Percentiles rank a stretch among this genome's conserved stretches.
Evolutionary conservation across 2,329 filamentous ascomycete genomes (phyloP).

Genomic region (Neofusicoccum cordaticola): DNA sequence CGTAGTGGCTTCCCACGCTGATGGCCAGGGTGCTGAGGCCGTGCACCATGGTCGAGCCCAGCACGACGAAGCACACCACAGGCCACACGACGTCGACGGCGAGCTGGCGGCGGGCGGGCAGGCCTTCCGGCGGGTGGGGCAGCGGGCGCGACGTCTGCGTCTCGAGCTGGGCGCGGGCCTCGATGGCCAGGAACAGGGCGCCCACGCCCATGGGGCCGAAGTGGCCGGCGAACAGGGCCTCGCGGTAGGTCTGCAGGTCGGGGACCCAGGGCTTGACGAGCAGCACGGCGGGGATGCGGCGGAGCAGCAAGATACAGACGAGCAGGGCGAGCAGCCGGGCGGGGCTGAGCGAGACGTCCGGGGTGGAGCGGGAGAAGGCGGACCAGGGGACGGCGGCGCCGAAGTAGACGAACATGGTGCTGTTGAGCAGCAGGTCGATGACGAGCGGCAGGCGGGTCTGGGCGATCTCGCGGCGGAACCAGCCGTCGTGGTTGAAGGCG

Average conservation of each 20-base stretch:
- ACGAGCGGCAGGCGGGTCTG: constrained; percentile 48
- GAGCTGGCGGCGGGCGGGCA: constrained; percentile 32
- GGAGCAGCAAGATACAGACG: constrained; percentile 50
- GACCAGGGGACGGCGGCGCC: constrained; percentile 55
- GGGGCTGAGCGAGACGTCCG: constrained; percentile 38
- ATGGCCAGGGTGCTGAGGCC: constrained; percentile 53
- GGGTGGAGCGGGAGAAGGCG: constrained; percentile 32
- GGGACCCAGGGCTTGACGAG: constrained; percentile 48
- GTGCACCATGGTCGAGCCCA: constrained; percentile 55
- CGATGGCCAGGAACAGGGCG: constrained; percentile 56
- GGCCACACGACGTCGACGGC: constrained; percentile 53
- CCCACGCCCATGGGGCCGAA: constrained; percentile 59
- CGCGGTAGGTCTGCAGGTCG: constrained; percentile 48
- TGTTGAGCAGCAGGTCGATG: constrained; percentile 56
- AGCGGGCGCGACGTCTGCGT: constrained; percentile 47
- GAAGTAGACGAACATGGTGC: constrained; percentile 56
- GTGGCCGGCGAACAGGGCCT: constrained; percentile 56
- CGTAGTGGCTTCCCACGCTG: constrained; percentile 49
- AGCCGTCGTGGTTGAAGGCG: constrained; percentile 54
- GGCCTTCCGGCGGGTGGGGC: constrained; percentile 40
- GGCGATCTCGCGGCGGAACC: constrained; percentile 43
- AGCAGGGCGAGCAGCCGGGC: constrained; percentile 46
- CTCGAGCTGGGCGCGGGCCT: constrained; percentile 53
- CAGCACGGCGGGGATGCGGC: constrained; percentile 53
- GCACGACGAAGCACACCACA: constrained; percentile 53